These are phyloP conservation scores for Trametes hirsuta DNA, from an alignment of 1,284 basidiomycete species.

Conservation along the genomic window DNA sequence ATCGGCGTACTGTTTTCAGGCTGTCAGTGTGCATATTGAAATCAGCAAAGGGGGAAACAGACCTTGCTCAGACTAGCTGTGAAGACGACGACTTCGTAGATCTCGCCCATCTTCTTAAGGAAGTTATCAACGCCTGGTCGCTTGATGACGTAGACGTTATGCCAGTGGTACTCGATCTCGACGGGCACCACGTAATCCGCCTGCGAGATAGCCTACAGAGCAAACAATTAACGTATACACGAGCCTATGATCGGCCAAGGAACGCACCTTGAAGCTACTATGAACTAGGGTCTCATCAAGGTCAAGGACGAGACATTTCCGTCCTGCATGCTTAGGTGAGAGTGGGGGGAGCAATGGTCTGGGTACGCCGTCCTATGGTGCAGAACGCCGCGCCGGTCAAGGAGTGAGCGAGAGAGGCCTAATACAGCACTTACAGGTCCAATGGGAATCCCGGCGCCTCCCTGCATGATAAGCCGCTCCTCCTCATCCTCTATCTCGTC, in stretches of 20 bases:
- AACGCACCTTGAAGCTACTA: conserved; percentile 84
- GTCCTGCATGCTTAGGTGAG: conserved; percentile 71
- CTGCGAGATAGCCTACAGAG: conserved; percentile 83
- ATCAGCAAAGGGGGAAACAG: conserved; percentile 13
- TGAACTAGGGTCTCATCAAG: conserved; percentile 96
- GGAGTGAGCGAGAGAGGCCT: background rate
- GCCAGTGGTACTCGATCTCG: conserved; percentile 97
- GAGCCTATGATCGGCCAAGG: background rate
- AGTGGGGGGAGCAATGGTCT: conserved; percentile 84
- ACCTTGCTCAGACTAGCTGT: conserved; percentile 98
- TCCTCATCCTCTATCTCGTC: conserved; percentile 80
- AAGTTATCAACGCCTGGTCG: conserved; percentile 98
- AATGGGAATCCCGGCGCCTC: conserved; percentile 82
- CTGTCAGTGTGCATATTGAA: no score
- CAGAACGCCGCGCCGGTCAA: background rate
- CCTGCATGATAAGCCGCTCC: conserved; percentile 76
- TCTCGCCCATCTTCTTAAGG: conserved; percentile 95
- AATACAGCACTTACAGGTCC: conserved; percentile 63
- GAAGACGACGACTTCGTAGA: conserved; percentile 98
- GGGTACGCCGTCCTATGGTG: conserved; percentile 78
- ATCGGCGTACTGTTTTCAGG: conserved; percentile 82
- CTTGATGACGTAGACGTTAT: conserved; percentile 99
- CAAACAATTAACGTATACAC: conserved; percentile 2
- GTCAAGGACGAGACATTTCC: conserved; percentile 94
- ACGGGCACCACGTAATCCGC: conserved; percentile 99